Conservation (phyloP, 148 eudicot species). For the Vaccinium corymbosum region DNA sequence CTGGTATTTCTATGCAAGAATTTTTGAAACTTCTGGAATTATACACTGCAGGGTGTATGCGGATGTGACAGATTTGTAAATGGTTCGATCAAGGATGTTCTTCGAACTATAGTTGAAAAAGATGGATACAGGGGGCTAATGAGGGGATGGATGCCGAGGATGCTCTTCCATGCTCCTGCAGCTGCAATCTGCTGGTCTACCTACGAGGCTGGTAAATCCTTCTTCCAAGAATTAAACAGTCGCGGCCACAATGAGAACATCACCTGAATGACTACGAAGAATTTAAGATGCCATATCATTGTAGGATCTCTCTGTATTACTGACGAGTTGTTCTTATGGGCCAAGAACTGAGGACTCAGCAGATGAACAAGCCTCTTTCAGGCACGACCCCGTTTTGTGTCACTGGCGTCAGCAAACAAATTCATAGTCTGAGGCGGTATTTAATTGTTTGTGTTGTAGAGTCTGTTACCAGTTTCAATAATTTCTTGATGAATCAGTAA, state of each 20-base stretch:
- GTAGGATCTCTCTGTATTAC: not conserved
- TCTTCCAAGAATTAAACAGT: conserved; percentile 49
- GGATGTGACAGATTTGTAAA: conserved; percentile 74
- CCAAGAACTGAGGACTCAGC: not conserved
- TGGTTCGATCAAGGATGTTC: conserved; percentile 63
- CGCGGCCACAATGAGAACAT: conserved; percentile 20
- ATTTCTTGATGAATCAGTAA: not conserved
- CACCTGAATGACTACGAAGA: conserved; percentile 23
- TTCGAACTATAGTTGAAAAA: conserved; percentile 53
- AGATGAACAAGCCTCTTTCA: not conserved
- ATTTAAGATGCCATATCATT: not conserved
- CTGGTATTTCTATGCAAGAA: not conserved
- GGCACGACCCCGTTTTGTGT: not conserved
- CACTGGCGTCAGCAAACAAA: not conserved
- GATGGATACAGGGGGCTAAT: conserved; percentile 76
- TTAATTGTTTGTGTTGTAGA: conserved; percentile 9
- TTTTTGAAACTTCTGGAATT: not conserved
- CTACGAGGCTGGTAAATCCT: conserved; percentile 73
- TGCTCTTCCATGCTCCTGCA: conserved; percentile 90
- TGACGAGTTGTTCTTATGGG: not conserved
- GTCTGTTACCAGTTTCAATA: not conserved
- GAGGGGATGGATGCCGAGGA: conserved; percentile 82
- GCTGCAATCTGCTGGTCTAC: conserved; percentile 90
- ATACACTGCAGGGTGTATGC: conserved; percentile 65
- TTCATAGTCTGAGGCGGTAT: not conserved